Conservation (phyloP, 2,329 filamentous ascomycete species). For the Trichoderma gracile region DNA sequence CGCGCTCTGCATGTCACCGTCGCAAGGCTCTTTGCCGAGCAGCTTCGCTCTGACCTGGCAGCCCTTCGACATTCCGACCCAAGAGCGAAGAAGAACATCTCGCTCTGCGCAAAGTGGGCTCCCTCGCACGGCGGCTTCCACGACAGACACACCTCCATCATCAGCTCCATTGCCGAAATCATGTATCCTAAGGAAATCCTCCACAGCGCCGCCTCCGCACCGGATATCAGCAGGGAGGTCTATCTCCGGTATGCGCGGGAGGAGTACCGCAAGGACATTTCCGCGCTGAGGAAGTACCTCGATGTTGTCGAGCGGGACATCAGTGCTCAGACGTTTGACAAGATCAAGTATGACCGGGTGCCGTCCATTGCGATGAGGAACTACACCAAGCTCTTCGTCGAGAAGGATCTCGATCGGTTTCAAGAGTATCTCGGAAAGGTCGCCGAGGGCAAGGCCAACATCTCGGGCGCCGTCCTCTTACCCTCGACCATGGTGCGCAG, state of each 20-base stretch:
- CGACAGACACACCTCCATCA: constrained; percentile 59
- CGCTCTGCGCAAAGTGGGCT: constrained; percentile 62
- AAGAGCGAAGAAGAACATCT: constrained; percentile 48
- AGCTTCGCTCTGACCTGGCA: constrained; percentile 51
- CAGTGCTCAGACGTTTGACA: constrained; percentile 45
- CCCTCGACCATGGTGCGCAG: constrained; percentile 51
- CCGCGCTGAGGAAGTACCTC: constrained; percentile 54
- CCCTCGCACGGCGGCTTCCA: constrained; percentile 56
- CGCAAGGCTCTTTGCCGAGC: constrained; percentile 57
- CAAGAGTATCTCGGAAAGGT: constrained; percentile 51
- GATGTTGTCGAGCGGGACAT: constrained; percentile 56
- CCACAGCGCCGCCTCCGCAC: constrained; percentile 37
- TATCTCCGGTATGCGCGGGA: constrained; percentile 58
- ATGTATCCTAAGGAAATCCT: constrained; percentile 44
- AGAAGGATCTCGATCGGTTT: constrained; percentile 54
- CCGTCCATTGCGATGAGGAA: constrained; percentile 59
- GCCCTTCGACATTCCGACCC: constrained; percentile 44
- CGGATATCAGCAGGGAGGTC: constrained; percentile 44
- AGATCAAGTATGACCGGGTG: constrained; percentile 59
- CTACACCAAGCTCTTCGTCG: constrained; percentile 51
- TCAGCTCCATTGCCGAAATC: constrained; percentile 58
- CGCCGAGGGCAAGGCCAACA: constrained; percentile 48
- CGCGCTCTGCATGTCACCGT: constrained; percentile 53
- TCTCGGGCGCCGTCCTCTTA: constrained; percentile 58
- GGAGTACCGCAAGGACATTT: constrained; percentile 52